phyloP scores from a whole-genome alignment of 306 rosid species.

The Begonia fuchsioides region DNA sequence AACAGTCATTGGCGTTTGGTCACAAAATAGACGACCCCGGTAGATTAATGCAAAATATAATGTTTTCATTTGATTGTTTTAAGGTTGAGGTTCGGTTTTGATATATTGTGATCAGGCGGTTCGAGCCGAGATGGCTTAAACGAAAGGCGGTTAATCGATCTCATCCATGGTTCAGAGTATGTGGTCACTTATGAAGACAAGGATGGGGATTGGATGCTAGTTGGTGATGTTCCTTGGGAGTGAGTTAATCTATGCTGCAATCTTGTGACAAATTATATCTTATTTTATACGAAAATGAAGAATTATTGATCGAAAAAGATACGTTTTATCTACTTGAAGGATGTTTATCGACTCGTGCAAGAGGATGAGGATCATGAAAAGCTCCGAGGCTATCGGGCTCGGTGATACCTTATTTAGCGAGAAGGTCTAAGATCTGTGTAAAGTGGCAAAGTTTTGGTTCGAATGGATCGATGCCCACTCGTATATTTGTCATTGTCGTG shows the following conservation, averaged over 20 bases:
- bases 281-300: too few relatives aligned
- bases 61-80: too few relatives aligned
- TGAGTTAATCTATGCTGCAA: conserved; percentile 26
- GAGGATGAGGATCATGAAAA: conserved; percentile 91
- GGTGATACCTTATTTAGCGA: conserved; percentile 38
- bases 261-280: not conserved
- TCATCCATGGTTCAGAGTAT: conserved; percentile 84
- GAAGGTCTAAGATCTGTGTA: too few relatives aligned
- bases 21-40: too few relatives aligned
- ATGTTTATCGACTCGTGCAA: conserved; percentile 75
- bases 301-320: not conserved
- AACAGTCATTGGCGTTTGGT: too few relatives aligned
- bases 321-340: conserved; percentile 19
- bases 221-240: conserved; percentile 33
- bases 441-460: too few relatives aligned
- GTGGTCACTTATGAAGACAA: conserved; percentile 93
- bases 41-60: too few relatives aligned
- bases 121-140: conserved; percentile 42
- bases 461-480: too few relatives aligned
- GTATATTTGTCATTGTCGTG: too few relatives aligned
- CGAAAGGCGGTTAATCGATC: conserved; percentile 71
- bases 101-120: conserved; percentile 24
- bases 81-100: too few relatives aligned
- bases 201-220: conserved; percentile 92
- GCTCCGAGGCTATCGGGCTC: conserved; percentile 89